Evolutionary conservation across 352 stramenopile species (phyloP).

Genomic region (Pythium phragmiticola): DNA sequence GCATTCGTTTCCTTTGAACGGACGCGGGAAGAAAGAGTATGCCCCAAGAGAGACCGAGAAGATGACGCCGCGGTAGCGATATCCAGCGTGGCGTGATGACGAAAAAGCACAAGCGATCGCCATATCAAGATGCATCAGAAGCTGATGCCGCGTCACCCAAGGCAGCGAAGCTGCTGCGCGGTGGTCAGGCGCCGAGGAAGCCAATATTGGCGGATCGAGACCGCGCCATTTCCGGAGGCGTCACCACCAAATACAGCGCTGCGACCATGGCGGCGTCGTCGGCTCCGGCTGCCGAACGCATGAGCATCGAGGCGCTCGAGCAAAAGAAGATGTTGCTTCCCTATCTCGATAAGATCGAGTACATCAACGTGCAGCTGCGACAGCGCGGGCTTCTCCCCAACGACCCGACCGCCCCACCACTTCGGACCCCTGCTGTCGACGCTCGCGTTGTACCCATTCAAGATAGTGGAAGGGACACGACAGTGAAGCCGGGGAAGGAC

Average conservation of each 20-base stretch:
- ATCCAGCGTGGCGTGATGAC: constrained; percentile 4
- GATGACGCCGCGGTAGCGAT: constrained; percentile 2
- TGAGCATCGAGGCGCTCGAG: constrained; percentile 58
- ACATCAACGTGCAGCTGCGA: constrained; percentile 80
- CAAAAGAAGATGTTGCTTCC: constrained; percentile 83
- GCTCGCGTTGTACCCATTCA: neutral
- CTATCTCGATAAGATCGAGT: constrained; percentile 87
- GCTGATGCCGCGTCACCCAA: neutral
- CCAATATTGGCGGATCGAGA: neutral
- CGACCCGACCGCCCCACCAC: neutral
- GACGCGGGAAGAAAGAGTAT: neutral
- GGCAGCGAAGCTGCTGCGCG: constrained; percentile 15
- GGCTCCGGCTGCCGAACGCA: constrained; percentile 21
- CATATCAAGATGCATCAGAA: constrained; percentile 13
- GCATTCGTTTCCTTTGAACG: constrained; percentile 9
- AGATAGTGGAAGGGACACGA: neutral
- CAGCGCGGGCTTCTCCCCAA: constrained; percentile 47
- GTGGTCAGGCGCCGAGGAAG: constrained; percentile 8
- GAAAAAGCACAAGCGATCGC: constrained; percentile 25
- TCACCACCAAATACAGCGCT: neutral
- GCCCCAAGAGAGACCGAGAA: neutral
- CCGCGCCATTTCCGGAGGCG: neutral
- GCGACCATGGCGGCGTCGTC: neutral
- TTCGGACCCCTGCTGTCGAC: neutral
- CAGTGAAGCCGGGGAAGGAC: neutral